Conservation (phyloP, 1,284 basidiomycete genomes). For the Lignosus rhinocerotis region DNA sequence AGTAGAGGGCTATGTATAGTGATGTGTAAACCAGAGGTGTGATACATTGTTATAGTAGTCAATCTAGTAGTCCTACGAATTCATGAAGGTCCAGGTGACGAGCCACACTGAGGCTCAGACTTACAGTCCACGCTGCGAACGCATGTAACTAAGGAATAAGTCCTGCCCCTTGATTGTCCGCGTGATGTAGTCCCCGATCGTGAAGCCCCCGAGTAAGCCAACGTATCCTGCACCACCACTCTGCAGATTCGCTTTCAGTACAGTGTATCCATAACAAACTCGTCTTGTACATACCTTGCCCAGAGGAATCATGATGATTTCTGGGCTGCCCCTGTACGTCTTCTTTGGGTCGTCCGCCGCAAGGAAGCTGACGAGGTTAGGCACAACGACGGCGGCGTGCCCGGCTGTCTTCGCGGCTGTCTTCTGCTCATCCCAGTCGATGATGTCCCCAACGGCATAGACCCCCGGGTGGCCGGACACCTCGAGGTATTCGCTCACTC, state of each 20-base stretch:
- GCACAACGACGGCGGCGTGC: conserved; percentile 45
- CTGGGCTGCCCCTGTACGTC: conserved; percentile 50
- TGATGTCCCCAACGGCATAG: conserved; percentile 61
- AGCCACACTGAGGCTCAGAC: no score
- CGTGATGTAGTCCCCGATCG: conserved; percentile 30
- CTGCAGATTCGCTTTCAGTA: conserved; percentile 32
- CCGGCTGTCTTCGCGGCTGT: conserved; percentile 47
- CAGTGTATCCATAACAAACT: background rate
- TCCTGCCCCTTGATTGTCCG: conserved; percentile 30
- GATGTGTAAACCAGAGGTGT: no score
- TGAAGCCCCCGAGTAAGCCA: conserved; percentile 47
- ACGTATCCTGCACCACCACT: conserved; percentile 47
- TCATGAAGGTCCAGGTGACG: background rate
- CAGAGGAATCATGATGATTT: conserved; percentile 57
- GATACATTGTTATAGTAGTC: background rate
- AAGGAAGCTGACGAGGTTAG: conserved; percentile 51
- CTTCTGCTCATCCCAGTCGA: conserved; percentile 61
- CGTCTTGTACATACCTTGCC: conserved; percentile 49
- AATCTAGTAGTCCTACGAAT: background rate
- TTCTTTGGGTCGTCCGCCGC: conserved; percentile 36
- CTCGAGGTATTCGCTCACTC: conserved; percentile 54
- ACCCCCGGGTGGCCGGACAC: conserved; percentile 46
- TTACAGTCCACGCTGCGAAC: conserved; percentile 15
- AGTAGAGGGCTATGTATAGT: no score
- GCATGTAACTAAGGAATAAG: conserved; percentile 23